Evolutionary conservation across 1,284 basidiomycete species (phyloP).

Genomic region (Pyrrhoderma lamaoense): DNA sequence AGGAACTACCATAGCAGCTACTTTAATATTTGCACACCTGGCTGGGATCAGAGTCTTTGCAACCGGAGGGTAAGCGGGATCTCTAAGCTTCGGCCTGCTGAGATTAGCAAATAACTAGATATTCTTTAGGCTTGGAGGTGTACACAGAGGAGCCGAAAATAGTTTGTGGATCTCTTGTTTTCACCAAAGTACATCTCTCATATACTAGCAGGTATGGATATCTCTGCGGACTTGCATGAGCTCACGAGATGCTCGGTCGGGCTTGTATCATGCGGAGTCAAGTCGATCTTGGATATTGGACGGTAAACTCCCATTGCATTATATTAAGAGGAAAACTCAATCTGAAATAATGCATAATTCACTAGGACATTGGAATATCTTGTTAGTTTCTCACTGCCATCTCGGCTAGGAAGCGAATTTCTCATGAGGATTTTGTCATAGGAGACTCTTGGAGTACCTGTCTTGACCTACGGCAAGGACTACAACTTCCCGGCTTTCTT

Average conservation of each 20-base stretch:
- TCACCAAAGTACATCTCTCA: constrained; percentile 7
- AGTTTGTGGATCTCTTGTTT: constrained; percentile 41
- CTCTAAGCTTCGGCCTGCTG: constrained; percentile 3
- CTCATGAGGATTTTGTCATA: constrained; percentile 28
- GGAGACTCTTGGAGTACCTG: constrained; percentile 96
- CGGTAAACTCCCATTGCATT: constrained; percentile 40
- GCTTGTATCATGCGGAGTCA: constrained; percentile 90
- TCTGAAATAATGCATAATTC: background rate
- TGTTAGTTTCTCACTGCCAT: constrained; percentile 35
- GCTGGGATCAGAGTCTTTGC: constrained; percentile 85
- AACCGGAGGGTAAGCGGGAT: constrained; percentile 62
- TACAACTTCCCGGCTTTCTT: constrained; percentile 95
- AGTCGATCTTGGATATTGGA: constrained; percentile 93
- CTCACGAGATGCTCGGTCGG: constrained; percentile 81
- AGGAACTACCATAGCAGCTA: constrained; percentile 89
- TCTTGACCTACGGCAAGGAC: constrained; percentile 70
- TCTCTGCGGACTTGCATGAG: constrained; percentile 89
- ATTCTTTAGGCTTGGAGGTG: constrained; percentile 67
- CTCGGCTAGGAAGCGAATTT: background rate
- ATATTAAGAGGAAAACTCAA: constrained; percentile 4
- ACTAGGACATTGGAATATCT: constrained; percentile 88
- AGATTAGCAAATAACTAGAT: background rate
- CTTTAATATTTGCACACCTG: constrained; percentile 73
- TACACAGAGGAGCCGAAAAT: constrained; percentile 87
- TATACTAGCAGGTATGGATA: constrained; percentile 69